Conservation (phyloP, 1,139 yeast genomes). For the Lodderomyces jiufengensis region DNA sequence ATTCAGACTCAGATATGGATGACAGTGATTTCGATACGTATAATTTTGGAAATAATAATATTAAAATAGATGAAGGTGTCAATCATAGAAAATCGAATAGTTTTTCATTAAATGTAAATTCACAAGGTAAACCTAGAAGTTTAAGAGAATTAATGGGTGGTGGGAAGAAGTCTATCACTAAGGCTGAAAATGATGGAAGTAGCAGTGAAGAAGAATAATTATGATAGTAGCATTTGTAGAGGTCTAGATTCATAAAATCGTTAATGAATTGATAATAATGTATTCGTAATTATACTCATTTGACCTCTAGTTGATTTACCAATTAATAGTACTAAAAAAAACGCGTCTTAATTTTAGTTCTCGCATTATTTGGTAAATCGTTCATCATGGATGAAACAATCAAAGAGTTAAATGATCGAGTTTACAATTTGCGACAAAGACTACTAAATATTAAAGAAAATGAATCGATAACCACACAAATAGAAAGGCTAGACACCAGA, state of each 20-base stretch:
- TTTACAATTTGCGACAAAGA: conserved; percentile 2
- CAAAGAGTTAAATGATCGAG: conserved; percentile 5
- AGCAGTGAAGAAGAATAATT: conserved; percentile 41
- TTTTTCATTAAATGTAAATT: conserved; percentile 1
- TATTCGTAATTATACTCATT: no score
- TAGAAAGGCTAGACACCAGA: conserved; percentile 6
- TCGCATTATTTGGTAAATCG: no score
- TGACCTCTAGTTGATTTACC: no score
- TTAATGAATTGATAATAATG: no score
- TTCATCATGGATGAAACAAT: conserved; percentile 11
- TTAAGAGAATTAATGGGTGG: conserved; percentile 38
- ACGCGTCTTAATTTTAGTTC: no score
- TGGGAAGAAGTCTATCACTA: conserved; percentile 11
- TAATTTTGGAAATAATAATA: conserved; percentile 21
- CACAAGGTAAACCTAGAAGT: conserved; percentile 34
- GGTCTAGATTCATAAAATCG: not conserved
- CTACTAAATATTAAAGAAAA: conserved; percentile 2
- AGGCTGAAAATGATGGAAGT: conserved; percentile 31
- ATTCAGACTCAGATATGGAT: conserved; percentile 17
- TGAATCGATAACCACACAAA: conserved; percentile 6
- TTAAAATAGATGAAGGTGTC: conserved; percentile 22
- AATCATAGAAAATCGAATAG: conserved; percentile 3
- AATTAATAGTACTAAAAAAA: no score
- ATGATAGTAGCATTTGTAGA: no score
- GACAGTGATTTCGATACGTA: conserved; percentile 26